Base-by-base conservation (phyloP, 2,329 filamentous ascomycete genomes). In the Fusarium staphyleae region DNA sequence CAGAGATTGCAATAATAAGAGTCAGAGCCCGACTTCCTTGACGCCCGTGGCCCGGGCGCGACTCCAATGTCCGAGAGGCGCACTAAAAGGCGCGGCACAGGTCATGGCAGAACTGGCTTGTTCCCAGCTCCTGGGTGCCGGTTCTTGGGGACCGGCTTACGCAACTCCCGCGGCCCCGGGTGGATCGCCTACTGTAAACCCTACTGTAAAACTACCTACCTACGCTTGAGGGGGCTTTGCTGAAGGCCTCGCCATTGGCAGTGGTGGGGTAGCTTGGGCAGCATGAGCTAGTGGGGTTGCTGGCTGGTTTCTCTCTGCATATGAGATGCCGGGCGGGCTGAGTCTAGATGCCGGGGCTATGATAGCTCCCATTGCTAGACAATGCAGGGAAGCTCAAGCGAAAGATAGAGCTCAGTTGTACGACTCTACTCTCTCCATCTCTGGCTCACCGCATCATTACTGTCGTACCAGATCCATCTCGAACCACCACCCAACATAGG, bases 331-430 rank as follows among this genome's bases (percentile, higher is more conserved):
- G 33, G 43, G 16, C 4, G 8, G 6, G 7, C 5, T 5, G n/a
- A 28, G 22, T 40, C 35, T 37, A 24, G 45, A 48, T 48, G 45
- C 44, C 18, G 22, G n/a, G 30, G 12, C 11, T n/a, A 22, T 48
- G 36, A 48, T 36, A 48, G 26, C 28, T 32, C 35, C 28, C 33
- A 32, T 30, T n/a, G 30, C 40, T 16, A 13, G 35, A 24, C 6
- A 15, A 61, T 59, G 57, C 58, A 62, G 39, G 57, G 53, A 40
- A 47, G 19, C 22, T 26, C 42, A 61, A 62, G 58, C 49, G 57
- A 61, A 43, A 45, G 53, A 29, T 42, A 47, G 29, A n/a, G 22
- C n/a, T 52, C 4, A 11, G 12, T 39, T 41, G 26, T 33, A 28
- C 43, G 13, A 14, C 12, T 33, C 40, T 49, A 53, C 54, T 45